A percentile compares a stretch with the other conserved stretches of the same genome.
Conservation (phyloP, 2,329 filamentous ascomycete species). For the Cladosporium sp. region DNA sequence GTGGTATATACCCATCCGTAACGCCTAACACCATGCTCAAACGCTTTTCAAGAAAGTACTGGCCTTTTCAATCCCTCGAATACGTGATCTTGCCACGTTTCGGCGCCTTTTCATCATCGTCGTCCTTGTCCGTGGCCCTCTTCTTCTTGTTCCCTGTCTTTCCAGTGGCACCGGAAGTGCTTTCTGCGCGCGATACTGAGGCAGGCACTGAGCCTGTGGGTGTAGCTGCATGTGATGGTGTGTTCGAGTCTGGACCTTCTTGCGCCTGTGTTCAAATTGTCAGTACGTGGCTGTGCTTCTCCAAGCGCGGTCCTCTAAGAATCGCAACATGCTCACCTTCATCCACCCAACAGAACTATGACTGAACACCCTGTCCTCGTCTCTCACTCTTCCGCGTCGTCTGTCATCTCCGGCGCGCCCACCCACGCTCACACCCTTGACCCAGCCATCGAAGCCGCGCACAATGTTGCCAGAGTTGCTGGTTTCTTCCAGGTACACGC, state of each 20-base stretch:
- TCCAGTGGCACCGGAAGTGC: slow-evolving; percentile 37
- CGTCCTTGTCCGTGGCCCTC: slow-evolving; percentile 45
- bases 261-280: slow-evolving; percentile 26
- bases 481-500: slow-evolving; percentile 86
- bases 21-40: slow-evolving; percentile 19
- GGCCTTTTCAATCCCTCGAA: slow-evolving; percentile 44
- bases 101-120: slow-evolving; percentile 45
- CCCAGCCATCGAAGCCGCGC: slow-evolving; percentile 96
- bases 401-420: slow-evolving; percentile 57
- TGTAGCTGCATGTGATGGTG: slow-evolving; percentile 50
- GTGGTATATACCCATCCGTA: slow-evolving; percentile 14
- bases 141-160: slow-evolving; percentile 49
- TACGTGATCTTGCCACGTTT: slow-evolving; percentile 55
- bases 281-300: neutral
- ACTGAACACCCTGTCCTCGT: slow-evolving; percentile 71
- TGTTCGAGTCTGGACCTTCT: slow-evolving; percentile 36
- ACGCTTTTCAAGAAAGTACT: slow-evolving; percentile 14
- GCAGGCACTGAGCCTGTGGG: slow-evolving; percentile 49
- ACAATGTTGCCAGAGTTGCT: slow-evolving; percentile 88
- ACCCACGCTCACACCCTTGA: slow-evolving; percentile 69
- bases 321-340: slow-evolving; percentile 27
- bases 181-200: slow-evolving; percentile 43
- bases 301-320: neutral
- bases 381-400: slow-evolving; percentile 62
- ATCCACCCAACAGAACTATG: slow-evolving; percentile 39